Percentiles rank a stretch among this genome's conserved stretches.
Conservation (phyloP, 2,329 filamentous ascomycete genomes). For the Elsinoe batatas region DNA sequence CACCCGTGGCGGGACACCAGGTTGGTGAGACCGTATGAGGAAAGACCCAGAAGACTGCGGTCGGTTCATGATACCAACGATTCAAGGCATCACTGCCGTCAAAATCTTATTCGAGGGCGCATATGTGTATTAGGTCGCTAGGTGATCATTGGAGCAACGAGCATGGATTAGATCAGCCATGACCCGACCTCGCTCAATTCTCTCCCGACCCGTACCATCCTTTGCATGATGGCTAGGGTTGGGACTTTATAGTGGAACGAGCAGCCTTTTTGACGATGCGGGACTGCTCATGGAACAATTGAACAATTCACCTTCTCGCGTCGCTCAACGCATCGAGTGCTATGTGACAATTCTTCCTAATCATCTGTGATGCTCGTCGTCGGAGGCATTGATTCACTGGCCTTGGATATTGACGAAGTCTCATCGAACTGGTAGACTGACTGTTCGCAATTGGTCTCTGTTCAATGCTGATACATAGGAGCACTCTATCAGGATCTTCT, state of each 20-base stretch:
- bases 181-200: background rate
- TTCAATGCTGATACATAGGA: no score
- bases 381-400: no score
- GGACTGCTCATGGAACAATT: background rate
- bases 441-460: no score
- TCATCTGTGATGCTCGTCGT: no score
- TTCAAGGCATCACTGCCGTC: slow-evolving; percentile 8
- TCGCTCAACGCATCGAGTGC: background rate
- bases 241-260: background rate
- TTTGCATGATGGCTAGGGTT: background rate
- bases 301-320: background rate
- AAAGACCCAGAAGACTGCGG: background rate
- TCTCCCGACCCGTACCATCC: background rate
- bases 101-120: slow-evolving; percentile 7
- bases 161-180: background rate
- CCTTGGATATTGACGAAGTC: no score
- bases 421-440: no score
- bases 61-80: slow-evolving; percentile 12
- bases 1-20: background rate
- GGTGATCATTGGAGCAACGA: background rate
- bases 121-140: background rate
- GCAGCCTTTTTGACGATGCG: background rate
- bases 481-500: no score
- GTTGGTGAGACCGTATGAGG: background rate
- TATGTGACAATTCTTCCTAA: no score